phyloP scores from a whole-genome alignment of 352 stramenopile genomes.

The Phytophthora palmivora region DNA sequence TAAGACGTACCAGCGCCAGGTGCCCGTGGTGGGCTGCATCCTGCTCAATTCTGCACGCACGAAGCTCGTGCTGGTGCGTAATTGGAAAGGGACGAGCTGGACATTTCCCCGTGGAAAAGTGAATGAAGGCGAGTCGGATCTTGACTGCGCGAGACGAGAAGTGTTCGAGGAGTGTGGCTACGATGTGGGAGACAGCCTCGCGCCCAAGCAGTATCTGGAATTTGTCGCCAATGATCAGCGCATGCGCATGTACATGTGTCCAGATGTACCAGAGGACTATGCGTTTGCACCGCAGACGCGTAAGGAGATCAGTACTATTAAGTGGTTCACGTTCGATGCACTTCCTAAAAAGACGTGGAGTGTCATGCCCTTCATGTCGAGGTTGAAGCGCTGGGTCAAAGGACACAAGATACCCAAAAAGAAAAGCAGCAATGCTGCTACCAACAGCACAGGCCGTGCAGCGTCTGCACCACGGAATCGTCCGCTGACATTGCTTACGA shows the following conservation, averaged over 20 bases:
- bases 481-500: slow-evolving; percentile 51
- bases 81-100: slow-evolving; percentile 93
- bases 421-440: slow-evolving; percentile 48
- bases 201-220: slow-evolving; percentile 83
- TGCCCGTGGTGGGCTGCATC: slow-evolving; percentile 95
- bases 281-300: slow-evolving; percentile 93
- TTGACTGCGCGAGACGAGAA: slow-evolving; percentile 91
- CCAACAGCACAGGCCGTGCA: slow-evolving; percentile 56
- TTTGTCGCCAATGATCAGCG: slow-evolving; percentile 89
- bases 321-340: slow-evolving; percentile 91
- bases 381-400: slow-evolving; percentile 92
- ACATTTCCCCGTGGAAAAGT: slow-evolving; percentile 94
- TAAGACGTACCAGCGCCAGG: slow-evolving; percentile 93
- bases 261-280: slow-evolving; percentile 91
- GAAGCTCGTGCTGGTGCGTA: slow-evolving; percentile 92
- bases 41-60: slow-evolving; percentile 87
- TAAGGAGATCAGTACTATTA: slow-evolving; percentile 95
- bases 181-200: slow-evolving; percentile 80
- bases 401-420: slow-evolving; percentile 70
- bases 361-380: slow-evolving; percentile 93
- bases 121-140: slow-evolving; percentile 91
- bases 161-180: slow-evolving; percentile 94
- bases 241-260: slow-evolving; percentile 93
- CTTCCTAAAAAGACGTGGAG: slow-evolving; percentile 95
- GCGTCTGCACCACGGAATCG: slow-evolving; percentile 82